Base-by-base conservation (phyloP, 1,284 basidiomycete genomes). In the Ustilago nuda region DNA sequence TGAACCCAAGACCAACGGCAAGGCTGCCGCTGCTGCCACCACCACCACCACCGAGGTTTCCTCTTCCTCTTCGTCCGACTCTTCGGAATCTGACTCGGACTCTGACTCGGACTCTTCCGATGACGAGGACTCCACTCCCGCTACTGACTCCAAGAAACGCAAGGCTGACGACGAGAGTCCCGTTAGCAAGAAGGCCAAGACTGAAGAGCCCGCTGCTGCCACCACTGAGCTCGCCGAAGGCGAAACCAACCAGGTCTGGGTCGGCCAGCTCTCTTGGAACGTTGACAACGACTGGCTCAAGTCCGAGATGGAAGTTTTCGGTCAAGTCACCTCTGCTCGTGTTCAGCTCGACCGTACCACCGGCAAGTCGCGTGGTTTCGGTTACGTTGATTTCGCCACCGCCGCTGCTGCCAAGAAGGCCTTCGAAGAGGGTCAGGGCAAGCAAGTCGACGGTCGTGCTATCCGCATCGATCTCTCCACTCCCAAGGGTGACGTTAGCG, bases 211-310 rank as follows among this genome's bases (percentile, higher is more conserved):
- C 12, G 58, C 48, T 23, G 63, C 36, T 33, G 65, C 61, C 7
- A 54, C 39, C 30, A 64, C 72, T 39, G 82, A 87, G 50, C 86
- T 87, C 52, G 88, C 87, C 35, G 87, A 88, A 37, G 87, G 86
- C 30, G 89, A 90, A 73, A 90, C 89, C 54, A 92, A 90, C 85
- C 92, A 91, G 59, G 90, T 98, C 82, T 99, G 95, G 85, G 94
- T 99, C 79, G 96, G 96, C 62, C 91, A 91, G 76, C 90, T 99
- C 57, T 96, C 94, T 37, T 99, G 95, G 95, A 95, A 94, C 86
- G 92, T 99, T 79, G 96, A 98, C 89, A 93, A 95, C 87, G 96
- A 98, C 87, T 94, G 95, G 90, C 91, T 99, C 78, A 91, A 92
- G 61, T 90, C 91, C 87, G 96, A 98, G 87, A 98, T 99, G 82